phyloP scores from a whole-genome alignment of 2,329 filamentous ascomycete genomes.

The Didymella glomerata region DNA sequence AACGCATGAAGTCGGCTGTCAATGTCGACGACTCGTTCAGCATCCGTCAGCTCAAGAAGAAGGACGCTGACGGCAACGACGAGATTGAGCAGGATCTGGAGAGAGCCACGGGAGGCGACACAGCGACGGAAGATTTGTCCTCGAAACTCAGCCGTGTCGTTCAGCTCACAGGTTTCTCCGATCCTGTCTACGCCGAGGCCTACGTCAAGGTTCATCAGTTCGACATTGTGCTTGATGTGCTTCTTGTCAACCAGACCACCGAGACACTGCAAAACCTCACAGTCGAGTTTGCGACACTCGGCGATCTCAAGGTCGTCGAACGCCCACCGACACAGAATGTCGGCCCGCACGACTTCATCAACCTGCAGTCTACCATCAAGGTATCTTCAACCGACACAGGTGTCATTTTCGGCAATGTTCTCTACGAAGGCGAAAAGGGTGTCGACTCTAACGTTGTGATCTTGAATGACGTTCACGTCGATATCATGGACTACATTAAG shows the following conservation, averaged over 20 bases:
- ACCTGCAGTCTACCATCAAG: constrained; percentile 98
- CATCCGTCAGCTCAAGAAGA: constrained; percentile 92
- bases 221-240: constrained; percentile 94
- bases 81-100: constrained; percentile 90
- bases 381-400: constrained; percentile 97
- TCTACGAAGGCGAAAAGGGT: constrained; percentile 84
- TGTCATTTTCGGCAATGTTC: constrained; percentile 98
- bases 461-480: constrained; percentile 95
- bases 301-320: constrained; percentile 97
- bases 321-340: constrained; percentile 95
- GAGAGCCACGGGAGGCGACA: constrained; percentile 91
- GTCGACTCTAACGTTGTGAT: constrained; percentile 87
- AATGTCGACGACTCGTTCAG: constrained; percentile 95
- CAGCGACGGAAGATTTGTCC: constrained; percentile 81
- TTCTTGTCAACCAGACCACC: constrained; percentile 95
- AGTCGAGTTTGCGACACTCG: constrained; percentile 97
- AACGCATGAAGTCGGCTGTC: constrained; percentile 91
- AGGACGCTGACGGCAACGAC: constrained; percentile 79
- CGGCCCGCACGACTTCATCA: constrained; percentile 94
- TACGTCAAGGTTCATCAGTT: constrained; percentile 98
- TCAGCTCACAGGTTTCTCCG: constrained; percentile 96
- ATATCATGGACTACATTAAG: constrained; percentile 99
- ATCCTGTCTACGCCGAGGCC: constrained; percentile 97
- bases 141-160: constrained; percentile 97
- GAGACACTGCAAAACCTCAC: constrained; percentile 97